phyloP scores from a whole-genome alignment of 176 grass and related monocot genomes.

The Puya raimondii region DNA sequence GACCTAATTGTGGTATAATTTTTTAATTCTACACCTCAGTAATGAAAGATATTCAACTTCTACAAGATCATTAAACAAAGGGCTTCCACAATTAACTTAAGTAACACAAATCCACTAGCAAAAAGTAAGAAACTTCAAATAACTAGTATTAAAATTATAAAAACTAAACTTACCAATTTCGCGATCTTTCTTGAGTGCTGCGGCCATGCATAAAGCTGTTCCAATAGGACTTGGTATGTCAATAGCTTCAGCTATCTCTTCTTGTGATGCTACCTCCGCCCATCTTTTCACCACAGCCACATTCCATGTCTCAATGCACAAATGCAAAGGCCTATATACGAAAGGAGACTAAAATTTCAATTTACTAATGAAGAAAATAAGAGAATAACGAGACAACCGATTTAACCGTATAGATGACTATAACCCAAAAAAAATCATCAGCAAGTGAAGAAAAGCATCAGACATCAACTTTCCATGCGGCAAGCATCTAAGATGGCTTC shows the following conservation, averaged over 20 bases:
- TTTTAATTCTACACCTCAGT: no score
- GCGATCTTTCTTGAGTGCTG: conserved; percentile 94
- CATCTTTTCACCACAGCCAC: conserved; percentile 73
- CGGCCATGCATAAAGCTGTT: conserved; percentile 97
- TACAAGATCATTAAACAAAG: no score
- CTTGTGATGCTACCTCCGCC: conserved; percentile 67
- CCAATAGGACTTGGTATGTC: conserved; percentile 64
- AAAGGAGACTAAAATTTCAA: conserved; percentile 23
- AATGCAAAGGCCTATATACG: conserved; percentile 78
- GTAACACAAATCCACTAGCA: not conserved
- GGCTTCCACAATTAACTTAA: no score
- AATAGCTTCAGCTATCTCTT: conserved; percentile 65
- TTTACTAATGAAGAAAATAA: not conserved
- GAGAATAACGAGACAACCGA: not conserved
- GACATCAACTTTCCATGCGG: not conserved
- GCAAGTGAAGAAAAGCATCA: not conserved
- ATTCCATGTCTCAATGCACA: conserved; percentile 93
- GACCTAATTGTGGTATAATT: no score
- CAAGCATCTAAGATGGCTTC: no score
- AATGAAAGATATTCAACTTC: no score
- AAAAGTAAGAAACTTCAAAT: not conserved
- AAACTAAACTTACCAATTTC: conserved; percentile 58
- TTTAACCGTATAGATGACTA: not conserved
- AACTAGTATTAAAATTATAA: not conserved
- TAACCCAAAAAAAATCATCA: conserved; percentile 10